Base-by-base conservation (phyloP, 805 yeast genomes). In the Phaffomyces antillensis region DNA sequence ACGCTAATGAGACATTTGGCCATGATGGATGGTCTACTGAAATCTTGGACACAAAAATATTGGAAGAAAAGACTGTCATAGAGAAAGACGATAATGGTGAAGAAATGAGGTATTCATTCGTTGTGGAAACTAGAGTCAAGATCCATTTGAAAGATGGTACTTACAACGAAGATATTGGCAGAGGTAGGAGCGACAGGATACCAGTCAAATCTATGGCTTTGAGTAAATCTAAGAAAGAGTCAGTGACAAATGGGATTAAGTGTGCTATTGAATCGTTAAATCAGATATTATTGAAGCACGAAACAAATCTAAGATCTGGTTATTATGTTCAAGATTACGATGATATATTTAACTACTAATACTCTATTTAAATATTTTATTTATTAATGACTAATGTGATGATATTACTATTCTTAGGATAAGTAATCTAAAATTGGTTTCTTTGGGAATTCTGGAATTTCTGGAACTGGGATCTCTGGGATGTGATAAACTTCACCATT, bases 241-340 rank as follows among this genome's bases (percentile, higher is more conserved):
- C 96, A 0, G 75, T 83, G n/a, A 84, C 90, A 0, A 90, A 86
- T 61, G 96, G 86, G 0, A 64, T 84, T 46, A 89, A 88, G 63
- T 70, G 93, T 41, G 82, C 91, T 13, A 67, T 90, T 43, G 68
- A 95, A 49, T 81, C 83, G 51, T 86, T 88, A 57, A 96, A 95
- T 34, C 77, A 82, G 52, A 81, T 86, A 2, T 53, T 68, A 5
- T 23, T 55, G 12, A 61, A 60, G 3, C 68, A 69, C 43, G 72
- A 67, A 42, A 44, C 45, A 2, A 65, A 59, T 42, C 52, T 64
- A 8, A 54, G 60, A 37, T 48, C 44, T 25, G 68, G 67, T 12
- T 65, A 62, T 48, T 67, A 67, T n/a, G 39, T 25, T 11, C 31
- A 44, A 15, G 28, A 26, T 16, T 40, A 39, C 25, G 43, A 44